Percentiles rank a stretch among this genome's conserved stretches.
Evolutionary conservation across 306 rosid species (phyloP).

Genomic region (Casuarina equisetifolia): DNA sequence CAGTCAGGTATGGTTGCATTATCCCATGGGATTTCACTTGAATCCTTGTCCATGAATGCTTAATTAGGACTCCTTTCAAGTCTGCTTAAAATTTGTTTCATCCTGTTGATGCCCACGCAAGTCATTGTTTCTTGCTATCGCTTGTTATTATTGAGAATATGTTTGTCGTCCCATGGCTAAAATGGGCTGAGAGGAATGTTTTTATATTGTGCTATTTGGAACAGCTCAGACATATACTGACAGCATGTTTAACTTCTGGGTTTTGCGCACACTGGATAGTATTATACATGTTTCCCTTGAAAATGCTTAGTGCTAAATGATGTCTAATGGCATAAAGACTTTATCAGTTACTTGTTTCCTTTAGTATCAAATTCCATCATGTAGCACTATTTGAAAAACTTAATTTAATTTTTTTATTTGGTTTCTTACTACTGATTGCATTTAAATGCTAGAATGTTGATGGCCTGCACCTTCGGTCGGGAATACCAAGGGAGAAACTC

Average conservation of each 20-base stretch:
- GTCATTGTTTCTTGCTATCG: neutral
- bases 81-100: slow-evolving; percentile 2
- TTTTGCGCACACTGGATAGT: neutral
- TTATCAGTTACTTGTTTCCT: slow-evolving; percentile 3
- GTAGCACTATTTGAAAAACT: neutral
- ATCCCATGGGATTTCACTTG: neutral
- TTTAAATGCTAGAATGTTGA: slow-evolving; percentile 81
- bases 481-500: slow-evolving; percentile 93
- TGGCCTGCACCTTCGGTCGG: slow-evolving; percentile 98
- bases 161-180: neutral
- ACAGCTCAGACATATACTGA: slow-evolving; percentile 1
- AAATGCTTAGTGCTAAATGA: slow-evolving; percentile 1
- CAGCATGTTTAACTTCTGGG: neutral
- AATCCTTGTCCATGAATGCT: neutral
- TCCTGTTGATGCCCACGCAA: neutral
- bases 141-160: neutral
- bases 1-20: slow-evolving; percentile 67
- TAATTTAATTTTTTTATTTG: neutral
- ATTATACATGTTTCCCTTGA: neutral
- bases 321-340: neutral
- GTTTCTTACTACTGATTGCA: slow-evolving; percentile 18
- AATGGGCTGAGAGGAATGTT: neutral
- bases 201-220: neutral
- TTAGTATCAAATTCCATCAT: slow-evolving; percentile 2
- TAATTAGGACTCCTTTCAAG: neutral